Evolutionary conservation across 2,329 filamentous ascomycete genomes (phyloP).

Genomic region (Curvularia sp.): DNA sequence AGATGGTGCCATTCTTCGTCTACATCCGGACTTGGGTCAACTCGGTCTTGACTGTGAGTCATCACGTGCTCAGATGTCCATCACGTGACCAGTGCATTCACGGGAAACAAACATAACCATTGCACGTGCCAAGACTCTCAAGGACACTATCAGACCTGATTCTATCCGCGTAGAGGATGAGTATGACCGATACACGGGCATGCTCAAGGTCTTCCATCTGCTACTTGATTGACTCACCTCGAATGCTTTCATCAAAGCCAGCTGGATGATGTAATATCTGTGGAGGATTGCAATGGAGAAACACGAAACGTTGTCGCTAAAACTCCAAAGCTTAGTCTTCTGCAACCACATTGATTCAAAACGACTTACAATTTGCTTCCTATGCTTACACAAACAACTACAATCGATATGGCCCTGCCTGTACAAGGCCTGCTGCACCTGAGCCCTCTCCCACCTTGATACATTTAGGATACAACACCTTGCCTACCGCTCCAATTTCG

Average conservation of each 20-base stretch:
- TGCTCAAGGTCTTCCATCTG: not conserved
- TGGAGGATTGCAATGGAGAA: too few species aligned
- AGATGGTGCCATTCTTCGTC: too few species aligned
- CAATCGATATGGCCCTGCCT: not conserved
- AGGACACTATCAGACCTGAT: too few species aligned
- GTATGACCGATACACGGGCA: not conserved
- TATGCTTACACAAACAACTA: not conserved
- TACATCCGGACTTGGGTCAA: too few species aligned
- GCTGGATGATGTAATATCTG: too few species aligned
- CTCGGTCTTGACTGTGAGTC: too few species aligned
- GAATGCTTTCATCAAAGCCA: too few species aligned
- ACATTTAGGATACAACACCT: slow-evolving; percentile 1
- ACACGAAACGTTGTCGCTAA: too few species aligned
- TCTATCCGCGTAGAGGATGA: not conserved
- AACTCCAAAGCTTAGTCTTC: not conserved
- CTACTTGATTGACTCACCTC: too few species aligned
- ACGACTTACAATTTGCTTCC: too few species aligned
- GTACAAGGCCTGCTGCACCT: not conserved
- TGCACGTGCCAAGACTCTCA: not conserved
- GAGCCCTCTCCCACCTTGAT: not conserved
- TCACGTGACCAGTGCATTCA: not conserved
- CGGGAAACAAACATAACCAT: not conserved
- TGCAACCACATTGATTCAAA: not conserved
- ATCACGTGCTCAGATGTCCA: too few species aligned
- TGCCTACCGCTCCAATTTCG: not conserved